phyloP scores from a whole-genome alignment of 371 early-diverging fungal species.

The Chytridium lagenaria region DNA sequence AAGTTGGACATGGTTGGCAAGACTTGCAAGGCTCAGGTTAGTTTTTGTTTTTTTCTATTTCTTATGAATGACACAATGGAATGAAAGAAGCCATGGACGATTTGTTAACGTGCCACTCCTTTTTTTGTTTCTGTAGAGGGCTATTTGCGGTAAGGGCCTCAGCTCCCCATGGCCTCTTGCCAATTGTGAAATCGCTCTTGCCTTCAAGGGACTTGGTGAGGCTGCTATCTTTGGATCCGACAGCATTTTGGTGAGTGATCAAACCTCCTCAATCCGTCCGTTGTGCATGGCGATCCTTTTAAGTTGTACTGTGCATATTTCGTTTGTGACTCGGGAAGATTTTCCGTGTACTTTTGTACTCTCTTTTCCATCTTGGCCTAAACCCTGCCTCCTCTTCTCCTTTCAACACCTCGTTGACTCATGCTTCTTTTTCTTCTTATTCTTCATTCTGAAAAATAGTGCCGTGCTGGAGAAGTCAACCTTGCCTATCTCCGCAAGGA shows the following conservation, averaged over 20 bases:
- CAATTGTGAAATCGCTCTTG: conserved; percentile 17
- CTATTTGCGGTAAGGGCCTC: conserved; percentile 3
- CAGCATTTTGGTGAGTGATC: conserved; percentile 13
- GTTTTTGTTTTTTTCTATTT: not conserved
- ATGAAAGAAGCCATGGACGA: too few relatives aligned
- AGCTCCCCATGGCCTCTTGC: conserved; percentile 10
- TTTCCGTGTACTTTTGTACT: too few relatives aligned
- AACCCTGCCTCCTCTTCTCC: not conserved
- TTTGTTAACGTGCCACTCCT: too few relatives aligned
- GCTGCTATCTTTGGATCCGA: conserved; percentile 12
- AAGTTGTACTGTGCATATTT: too few relatives aligned
- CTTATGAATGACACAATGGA: too few relatives aligned
- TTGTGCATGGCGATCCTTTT: too few relatives aligned
- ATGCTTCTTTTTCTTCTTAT: not conserved
- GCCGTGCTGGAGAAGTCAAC: conserved; percentile 27
- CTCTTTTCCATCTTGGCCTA: not conserved
- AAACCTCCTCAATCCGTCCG: not conserved
- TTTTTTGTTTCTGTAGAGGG: not conserved
- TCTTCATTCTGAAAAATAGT: not conserved
- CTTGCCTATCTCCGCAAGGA: conserved; percentile 24
- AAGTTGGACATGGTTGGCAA: conserved; percentile 5
- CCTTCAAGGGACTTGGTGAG: conserved; percentile 18
- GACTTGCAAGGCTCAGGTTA: not conserved
- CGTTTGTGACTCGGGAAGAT: too few relatives aligned
- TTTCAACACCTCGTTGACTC: not conserved